These are phyloP conservation scores for Boletus subcaerulescens DNA, from an alignment of 768 basidiomycete genomes.

Conservation along the genomic window DNA sequence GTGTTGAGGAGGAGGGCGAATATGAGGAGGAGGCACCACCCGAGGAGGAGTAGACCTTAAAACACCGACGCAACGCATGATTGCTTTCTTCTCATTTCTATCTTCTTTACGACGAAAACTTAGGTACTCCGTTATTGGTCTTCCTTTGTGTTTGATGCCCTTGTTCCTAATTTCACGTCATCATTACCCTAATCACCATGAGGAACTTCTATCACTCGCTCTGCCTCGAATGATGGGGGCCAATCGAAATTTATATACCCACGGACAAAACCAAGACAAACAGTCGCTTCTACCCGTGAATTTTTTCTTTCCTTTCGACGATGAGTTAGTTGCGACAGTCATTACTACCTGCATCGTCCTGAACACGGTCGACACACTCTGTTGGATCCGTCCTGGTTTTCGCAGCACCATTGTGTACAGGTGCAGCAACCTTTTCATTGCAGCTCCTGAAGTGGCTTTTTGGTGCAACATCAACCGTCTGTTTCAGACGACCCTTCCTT, in stretches of 20 bases:
- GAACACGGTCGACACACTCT: no score
- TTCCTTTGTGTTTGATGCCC: constrained; percentile 27
- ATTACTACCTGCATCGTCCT: no score
- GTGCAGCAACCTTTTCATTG: constrained; percentile 27
- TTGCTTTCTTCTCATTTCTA: constrained; percentile 14
- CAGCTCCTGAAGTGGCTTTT: constrained; percentile 34
- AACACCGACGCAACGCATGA: constrained; percentile 17
- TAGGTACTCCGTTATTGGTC: constrained; percentile 36
- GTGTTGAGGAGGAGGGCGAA: constrained; percentile 84
- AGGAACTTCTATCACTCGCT: neutral
- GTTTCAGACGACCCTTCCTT: constrained; percentile 2
- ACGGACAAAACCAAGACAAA: neutral
- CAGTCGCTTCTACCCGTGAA: neutral
- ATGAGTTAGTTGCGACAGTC: no score
- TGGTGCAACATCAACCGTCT: constrained; percentile 24
- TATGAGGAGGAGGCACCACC: constrained; percentile 75
- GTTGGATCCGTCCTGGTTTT: no score
- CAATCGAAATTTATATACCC: no score
- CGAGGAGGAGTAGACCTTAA: constrained; percentile 54
- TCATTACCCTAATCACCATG: constrained; percentile 31
- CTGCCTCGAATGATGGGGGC: no score
- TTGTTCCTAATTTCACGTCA: constrained; percentile 31
- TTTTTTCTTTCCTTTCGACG: no score
- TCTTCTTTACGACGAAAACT: constrained; percentile 33
- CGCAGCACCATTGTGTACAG: constrained; percentile 32